Evolutionary conservation across 2,329 filamentous ascomycete species (phyloP), one percentile per base, ranked within the genome.

Genomic region (Colletotrichum tabaci): DNA sequence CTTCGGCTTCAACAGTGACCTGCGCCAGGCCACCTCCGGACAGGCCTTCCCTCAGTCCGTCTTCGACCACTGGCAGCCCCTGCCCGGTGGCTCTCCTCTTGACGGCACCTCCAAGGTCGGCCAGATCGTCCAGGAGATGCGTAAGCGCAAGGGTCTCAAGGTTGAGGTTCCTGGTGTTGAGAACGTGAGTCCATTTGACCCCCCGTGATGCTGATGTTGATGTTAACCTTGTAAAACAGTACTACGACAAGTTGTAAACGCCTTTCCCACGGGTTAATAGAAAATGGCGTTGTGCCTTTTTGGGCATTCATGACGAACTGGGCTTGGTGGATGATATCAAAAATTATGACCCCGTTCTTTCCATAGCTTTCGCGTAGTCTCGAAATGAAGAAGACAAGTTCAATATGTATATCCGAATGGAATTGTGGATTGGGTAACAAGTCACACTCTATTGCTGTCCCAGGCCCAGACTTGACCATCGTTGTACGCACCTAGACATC

Each of bases 61-160:
- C 81, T 99, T 99, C 88, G 96, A 98, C 86, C 96, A 99, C 89
- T 99, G 95, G 95, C 93, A 98, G 88, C 88, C 96, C 80, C 92
- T 98, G 79, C 94, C 95, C 79, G 96, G 96, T 92, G 96, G 96
- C 80, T 96, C 93, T 79, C 92, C 94, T 78, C 90, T 98, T 81
- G 96, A 99, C 87, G 77, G 86, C 83, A 92, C 91, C 81, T 91
- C 90, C 82, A 94, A 95, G 90, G 90, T 93, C 80, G 96, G 95
- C 84, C 85, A 90, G 83, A 89, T 98, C 80, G 94, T 98, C 79
- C 87, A 89, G 83, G 90, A 92, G 72, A 97, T 97, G 93, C 95
- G 96, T 84, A 98, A 98, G 92, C 94, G 96, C 88, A 99, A 99
- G 94, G 96, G 96, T 94, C 89, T 99, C 90, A 99, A 99, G 94